Conservation (phyloP, 2,329 filamentous ascomycete genomes). For the Botryotinia globosa region DNA sequence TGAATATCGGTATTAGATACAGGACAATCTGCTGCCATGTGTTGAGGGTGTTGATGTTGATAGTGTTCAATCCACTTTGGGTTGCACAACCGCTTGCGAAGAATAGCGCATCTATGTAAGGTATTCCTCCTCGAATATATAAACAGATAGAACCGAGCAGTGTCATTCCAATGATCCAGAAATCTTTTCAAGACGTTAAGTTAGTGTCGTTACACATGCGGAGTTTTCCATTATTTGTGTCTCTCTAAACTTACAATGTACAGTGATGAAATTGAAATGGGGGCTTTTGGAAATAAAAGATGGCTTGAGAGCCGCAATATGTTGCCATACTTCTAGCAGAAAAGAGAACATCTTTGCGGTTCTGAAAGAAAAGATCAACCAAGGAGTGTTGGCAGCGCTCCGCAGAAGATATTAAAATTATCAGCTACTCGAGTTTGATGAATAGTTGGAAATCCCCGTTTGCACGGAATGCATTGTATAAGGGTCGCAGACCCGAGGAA, state of each 20-base stretch:
- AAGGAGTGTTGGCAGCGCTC: neutral
- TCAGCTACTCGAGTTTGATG: neutral
- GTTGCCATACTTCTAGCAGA: slow-evolving; percentile 38
- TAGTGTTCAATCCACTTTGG: slow-evolving; percentile 87
- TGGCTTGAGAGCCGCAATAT: slow-evolving; percentile 52
- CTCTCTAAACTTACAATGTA: slow-evolving; percentile 62
- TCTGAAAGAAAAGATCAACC: neutral
- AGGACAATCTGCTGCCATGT: slow-evolving; percentile 73
- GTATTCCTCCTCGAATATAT: slow-evolving; percentile 60
- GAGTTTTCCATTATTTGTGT: neutral
- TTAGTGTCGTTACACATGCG: slow-evolving; percentile 3
- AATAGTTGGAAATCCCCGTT: slow-evolving; percentile 5
- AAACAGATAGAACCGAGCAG: slow-evolving; percentile 76
- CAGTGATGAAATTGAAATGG: slow-evolving; percentile 77
- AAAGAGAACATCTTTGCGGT: slow-evolving; percentile 31
- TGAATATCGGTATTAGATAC: slow-evolving; percentile 67
- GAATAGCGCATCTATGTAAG: slow-evolving; percentile 86
- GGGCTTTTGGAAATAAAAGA: slow-evolving; percentile 59
- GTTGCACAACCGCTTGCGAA: slow-evolving; percentile 83
- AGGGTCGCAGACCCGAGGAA: slow-evolving; percentile 6
- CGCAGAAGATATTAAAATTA: neutral
- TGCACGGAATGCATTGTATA: slow-evolving; percentile 16
- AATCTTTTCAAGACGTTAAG: slow-evolving; percentile 50
- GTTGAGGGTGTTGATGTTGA: slow-evolving; percentile 64
- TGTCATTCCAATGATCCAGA: slow-evolving; percentile 73